These are phyloP conservation scores for Skeletonema marinoi DNA, from an alignment of 108 stramenopile genomes.

Conservation along the genomic window DNA sequence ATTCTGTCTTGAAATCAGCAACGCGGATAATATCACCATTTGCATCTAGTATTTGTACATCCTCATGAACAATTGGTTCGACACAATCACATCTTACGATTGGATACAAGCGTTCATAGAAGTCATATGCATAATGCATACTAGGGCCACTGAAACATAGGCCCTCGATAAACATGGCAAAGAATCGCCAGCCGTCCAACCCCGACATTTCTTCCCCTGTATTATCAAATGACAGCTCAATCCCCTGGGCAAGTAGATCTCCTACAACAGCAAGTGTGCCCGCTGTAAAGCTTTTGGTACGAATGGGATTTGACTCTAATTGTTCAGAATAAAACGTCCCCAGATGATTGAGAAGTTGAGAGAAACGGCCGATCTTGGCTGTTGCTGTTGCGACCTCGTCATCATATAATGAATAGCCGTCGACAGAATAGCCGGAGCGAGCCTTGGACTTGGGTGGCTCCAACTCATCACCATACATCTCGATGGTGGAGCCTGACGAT, in stretches of 20 bases:
- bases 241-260: constrained; percentile 13
- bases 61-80: constrained; percentile 1
- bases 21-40: not conserved
- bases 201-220: not conserved
- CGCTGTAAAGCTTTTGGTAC: constrained; percentile 19
- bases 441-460: not conserved
- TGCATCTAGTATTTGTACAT: not conserved
- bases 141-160: constrained; percentile 20
- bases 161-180: constrained; percentile 30
- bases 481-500: not conserved
- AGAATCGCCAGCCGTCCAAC: constrained; percentile 4
- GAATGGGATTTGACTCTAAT: constrained; percentile 10
- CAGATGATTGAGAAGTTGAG: not conserved
- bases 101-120: constrained; percentile 18
- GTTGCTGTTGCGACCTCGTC: not conserved
- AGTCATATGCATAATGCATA: constrained; percentile 20
- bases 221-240: constrained; percentile 1
- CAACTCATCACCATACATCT: not conserved
- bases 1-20: constrained; percentile 10
- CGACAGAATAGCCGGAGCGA: not conserved
- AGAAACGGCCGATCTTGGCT: not conserved
- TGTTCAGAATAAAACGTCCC: not conserved
- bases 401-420: not conserved
- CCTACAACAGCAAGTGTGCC: constrained; percentile 9
- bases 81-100: constrained; percentile 6